phyloP scores from a whole-genome alignment of 352 stramenopile species.

The Phytopythium kandeliae region DNA sequence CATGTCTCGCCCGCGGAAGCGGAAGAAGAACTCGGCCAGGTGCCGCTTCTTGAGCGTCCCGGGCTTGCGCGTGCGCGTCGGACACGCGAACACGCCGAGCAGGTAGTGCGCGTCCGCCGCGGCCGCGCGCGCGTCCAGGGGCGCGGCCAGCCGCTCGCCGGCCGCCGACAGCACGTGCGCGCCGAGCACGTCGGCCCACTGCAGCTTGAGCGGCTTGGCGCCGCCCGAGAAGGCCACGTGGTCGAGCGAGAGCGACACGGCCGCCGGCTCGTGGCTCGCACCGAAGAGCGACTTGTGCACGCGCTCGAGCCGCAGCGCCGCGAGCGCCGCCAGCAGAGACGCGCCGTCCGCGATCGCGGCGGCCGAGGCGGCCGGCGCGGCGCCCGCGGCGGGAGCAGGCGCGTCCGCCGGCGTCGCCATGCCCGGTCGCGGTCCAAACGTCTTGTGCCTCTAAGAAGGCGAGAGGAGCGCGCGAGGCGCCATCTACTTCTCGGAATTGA shows the following conservation, averaged over 20 bases:
- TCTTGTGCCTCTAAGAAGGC: too few species aligned
- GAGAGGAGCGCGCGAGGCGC: too few species aligned
- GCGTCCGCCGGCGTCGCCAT: too few species aligned
- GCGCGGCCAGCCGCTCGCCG: constrained; percentile 25
- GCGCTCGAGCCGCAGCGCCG: constrained; percentile 20
- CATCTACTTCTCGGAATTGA: too few species aligned
- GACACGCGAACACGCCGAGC: constrained; percentile 40
- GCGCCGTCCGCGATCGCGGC: neutral
- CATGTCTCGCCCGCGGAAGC: constrained; percentile 33
- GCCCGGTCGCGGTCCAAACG: too few species aligned
- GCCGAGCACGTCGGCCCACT: constrained; percentile 48
- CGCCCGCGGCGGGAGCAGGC: too few species aligned
- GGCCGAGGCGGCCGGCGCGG: too few species aligned
- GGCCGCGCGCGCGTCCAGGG: constrained; percentile 10
- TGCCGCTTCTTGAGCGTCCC: constrained; percentile 31
- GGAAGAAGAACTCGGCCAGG: constrained; percentile 40
- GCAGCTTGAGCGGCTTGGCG: constrained; percentile 15
- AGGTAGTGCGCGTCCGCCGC: constrained; percentile 20
- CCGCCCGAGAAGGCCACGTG: constrained; percentile 14
- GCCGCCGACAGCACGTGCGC: constrained; percentile 42
- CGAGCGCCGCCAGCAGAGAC: neutral
- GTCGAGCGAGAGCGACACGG: constrained; percentile 16
- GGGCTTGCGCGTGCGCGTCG: constrained; percentile 19
- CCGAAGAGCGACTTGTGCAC: constrained; percentile 21
- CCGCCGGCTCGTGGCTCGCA: constrained; percentile 16